Evolutionary conservation across 2,329 filamentous ascomycete species (phyloP).

Genomic region (Epichloe coenophiala): DNA sequence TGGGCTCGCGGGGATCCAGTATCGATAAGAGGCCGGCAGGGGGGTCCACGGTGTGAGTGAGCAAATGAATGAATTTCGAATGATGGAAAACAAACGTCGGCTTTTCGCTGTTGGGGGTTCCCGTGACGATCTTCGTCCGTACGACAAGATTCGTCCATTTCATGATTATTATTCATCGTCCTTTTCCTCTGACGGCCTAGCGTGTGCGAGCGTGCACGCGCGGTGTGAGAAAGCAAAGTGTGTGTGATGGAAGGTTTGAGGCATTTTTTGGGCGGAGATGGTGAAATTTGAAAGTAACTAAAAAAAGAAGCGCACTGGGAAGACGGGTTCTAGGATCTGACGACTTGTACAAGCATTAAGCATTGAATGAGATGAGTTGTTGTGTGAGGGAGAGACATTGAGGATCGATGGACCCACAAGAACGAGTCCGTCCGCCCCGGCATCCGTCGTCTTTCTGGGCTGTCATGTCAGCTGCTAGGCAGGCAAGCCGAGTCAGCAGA

Average conservation of each 20-base stretch:
- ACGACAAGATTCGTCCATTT: background rate
- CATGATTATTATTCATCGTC: background rate
- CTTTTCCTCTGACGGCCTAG: background rate
- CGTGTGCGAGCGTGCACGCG: background rate
- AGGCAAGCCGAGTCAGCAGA: slow-evolving; percentile 3
- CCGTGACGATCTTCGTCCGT: background rate
- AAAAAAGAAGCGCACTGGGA: slow-evolving; percentile 2
- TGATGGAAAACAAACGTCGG: background rate
- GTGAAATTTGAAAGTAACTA: slow-evolving; percentile 5
- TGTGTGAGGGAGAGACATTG: slow-evolving; percentile 6
- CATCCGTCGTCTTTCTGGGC: background rate
- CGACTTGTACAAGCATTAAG: background rate
- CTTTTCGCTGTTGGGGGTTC: background rate
- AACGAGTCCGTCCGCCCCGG: background rate
- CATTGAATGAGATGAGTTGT: slow-evolving; percentile 1
- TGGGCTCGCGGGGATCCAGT: background rate
- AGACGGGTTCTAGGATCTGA: no score
- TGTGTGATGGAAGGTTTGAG: slow-evolving; percentile 2
- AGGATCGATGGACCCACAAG: slow-evolving; percentile 1
- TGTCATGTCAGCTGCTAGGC: background rate
- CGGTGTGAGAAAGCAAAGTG: background rate
- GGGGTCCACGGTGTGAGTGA: background rate
- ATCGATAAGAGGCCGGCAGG: background rate
- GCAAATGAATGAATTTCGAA: background rate
- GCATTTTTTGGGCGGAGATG: background rate